Evolutionary conservation across 2,329 filamentous ascomycete species (phyloP).

Genomic region (Teratosphaeria pseudoeucalypti): DNA sequence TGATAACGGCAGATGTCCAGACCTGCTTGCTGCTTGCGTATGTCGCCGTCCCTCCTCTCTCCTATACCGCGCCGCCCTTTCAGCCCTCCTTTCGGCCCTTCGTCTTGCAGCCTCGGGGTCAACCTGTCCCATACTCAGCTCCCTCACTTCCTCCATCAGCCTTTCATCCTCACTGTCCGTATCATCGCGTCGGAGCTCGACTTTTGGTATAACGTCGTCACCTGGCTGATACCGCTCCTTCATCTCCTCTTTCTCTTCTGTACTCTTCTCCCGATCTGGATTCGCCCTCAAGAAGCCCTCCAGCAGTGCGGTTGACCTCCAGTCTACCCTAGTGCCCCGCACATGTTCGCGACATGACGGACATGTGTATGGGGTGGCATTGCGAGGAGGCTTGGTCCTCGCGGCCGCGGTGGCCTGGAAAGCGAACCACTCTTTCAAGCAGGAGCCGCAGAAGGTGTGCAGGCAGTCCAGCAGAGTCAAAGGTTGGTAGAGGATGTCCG

Average conservation of each 20-base stretch:
- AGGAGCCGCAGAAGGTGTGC: constrained; percentile 82
- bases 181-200: constrained; percentile 44
- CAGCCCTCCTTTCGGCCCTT: constrained; percentile 9
- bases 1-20: constrained; percentile 6
- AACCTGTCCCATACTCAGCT: constrained; percentile 61
- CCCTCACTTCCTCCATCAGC: constrained; percentile 60
- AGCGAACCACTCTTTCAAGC: constrained; percentile 89
- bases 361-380: constrained; percentile 59
- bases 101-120: constrained; percentile 25
- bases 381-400: constrained; percentile 27
- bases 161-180: constrained; percentile 50
- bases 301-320: constrained; percentile 76
- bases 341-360: constrained; percentile 83
- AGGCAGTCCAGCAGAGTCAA: constrained; percentile 31
- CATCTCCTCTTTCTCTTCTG: constrained; percentile 67
- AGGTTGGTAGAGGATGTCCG: constrained; percentile 50
- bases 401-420: constrained; percentile 59
- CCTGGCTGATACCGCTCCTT: constrained; percentile 67
- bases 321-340: constrained; percentile 79
- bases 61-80: not conserved
- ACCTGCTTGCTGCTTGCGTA: constrained; percentile 1
- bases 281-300: constrained; percentile 80
- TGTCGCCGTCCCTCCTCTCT: constrained; percentile 2
- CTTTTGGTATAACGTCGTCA: constrained; percentile 65
- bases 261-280: constrained; percentile 60